A percentile compares a stretch with the other conserved stretches of the same genome.
These are phyloP conservation scores for Rhodomyrtus tomentosa DNA, from an alignment of 345 rosid species.

Conservation along the genomic window DNA sequence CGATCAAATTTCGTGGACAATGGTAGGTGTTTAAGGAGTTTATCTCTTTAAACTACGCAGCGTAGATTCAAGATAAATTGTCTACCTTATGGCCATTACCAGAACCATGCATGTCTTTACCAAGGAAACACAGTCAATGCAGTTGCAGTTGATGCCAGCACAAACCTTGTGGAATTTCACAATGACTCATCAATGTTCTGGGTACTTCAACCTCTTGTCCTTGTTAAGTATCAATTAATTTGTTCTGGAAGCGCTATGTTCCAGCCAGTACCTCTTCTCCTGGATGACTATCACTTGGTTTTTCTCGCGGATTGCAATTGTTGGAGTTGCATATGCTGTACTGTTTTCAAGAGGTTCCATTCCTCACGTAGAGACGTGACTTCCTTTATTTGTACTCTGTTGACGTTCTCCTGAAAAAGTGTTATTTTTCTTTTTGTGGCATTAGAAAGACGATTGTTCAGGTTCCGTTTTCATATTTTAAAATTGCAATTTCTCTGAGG, in stretches of 20 bases:
- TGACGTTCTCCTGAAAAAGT: background rate
- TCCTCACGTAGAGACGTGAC: background rate
- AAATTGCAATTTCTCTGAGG: background rate
- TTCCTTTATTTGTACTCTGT: background rate
- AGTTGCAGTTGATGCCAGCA: background rate
- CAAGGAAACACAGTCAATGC: background rate
- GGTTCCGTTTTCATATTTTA: background rate
- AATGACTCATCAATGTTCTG: background rate
- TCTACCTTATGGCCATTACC: background rate
- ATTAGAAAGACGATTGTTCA: background rate
- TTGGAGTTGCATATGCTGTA: background rate
- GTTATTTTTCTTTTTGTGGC: background rate
- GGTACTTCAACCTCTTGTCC: no score
- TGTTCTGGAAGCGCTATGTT: no score
- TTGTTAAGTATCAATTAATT: no score
- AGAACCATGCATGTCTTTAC: background rate
- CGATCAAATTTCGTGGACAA: background rate
- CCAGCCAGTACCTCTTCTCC: background rate
- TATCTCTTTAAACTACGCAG: no score
- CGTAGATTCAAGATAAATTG: background rate
- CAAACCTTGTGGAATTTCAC: background rate
- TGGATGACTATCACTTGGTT: rapidly evolving
- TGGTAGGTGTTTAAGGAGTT: background rate
- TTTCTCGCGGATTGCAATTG: background rate
- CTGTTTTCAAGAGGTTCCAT: background rate